Evolutionary conservation across 345 rosid genomes (phyloP), one percentile per base, ranked within the genome.

Genomic region (Arabis alpina): DNA sequence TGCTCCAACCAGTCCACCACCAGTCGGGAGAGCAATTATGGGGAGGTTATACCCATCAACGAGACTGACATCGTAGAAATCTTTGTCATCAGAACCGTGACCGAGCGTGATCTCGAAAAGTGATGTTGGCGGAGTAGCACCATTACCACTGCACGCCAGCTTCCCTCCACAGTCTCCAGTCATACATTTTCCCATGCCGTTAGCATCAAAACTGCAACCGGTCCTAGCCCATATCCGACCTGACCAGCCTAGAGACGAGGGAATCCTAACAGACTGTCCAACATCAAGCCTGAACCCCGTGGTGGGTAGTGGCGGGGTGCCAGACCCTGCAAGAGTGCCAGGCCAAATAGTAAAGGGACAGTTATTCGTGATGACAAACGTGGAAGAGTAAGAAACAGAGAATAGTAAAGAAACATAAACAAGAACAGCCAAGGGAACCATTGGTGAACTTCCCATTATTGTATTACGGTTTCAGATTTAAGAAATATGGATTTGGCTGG

Each of bases 211-310:
- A 6, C 56, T 80, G 85, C 99, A 89, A 14, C 94, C 91, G 0
- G 91, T 94, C 64, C 99, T 88, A 3, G 90, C 97, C 97, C 96
- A 91, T 12, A 94, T 82, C 63, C 96, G 82, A 30, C 93, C 99
- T 3, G 96, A 91, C 97, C 99, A 94, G 27, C 91, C 93, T 7
- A 88, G 84, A 68, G 77, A 49, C 1, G 86, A 77, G 4, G 95
- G 80, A 54, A 94, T 78, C 13, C 73, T 76, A 40, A 78, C 68
- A 27, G 84, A 84, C 66, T 78, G 84, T 2, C 96, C 97, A 2
- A 88, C 71, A 43, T 84, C 93, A 61, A 89, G 80, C 37, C 64
- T 76, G 53, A 91, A 87, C 3, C 96, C 93, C 0, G 96, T 89
- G 1, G 87, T 81, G 7, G 89, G 75, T 48, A 89, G 90, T 54